Base-by-base conservation (phyloP, 2,329 filamentous ascomycete species). In the Penicillium sp. region DNA sequence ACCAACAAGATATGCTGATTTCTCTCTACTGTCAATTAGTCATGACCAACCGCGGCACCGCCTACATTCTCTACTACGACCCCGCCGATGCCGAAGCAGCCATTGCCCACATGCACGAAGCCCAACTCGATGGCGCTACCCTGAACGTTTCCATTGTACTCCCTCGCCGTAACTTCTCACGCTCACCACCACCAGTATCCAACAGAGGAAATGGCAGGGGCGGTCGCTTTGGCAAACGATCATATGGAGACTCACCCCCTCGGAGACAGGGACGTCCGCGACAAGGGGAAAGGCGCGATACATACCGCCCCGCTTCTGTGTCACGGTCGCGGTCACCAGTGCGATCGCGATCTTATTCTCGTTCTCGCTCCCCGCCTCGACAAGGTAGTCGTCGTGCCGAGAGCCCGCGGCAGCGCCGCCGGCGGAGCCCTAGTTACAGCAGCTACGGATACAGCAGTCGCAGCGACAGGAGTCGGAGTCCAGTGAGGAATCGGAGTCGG, bases 61-160 rank as follows among this genome's bases (percentile, higher is more conserved):
- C 94, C 35, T 98, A 97, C 75, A 92, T 98, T 63, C 83, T 96
- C 43, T 99, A 90, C 77, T 82, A 87, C 55, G 83, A 89, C 65
- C 86, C 92, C 64, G 82, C 85, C 52, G 90, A 94, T 64, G 94
- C 95, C 25, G 92, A 97, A 77, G 83, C 87, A 14, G 95, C 95
- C 31, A 96, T 97, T 68, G 87, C 93, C 17, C 91, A 96, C 74
- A 98, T 99, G 95, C 95, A 99, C 76, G 95, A 99, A 79, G 92
- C 91, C n/a, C 91, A 96, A 72, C 80, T 96, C 31, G 93, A 97
- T 75, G 92, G 92, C 54, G 86, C 88, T 22, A 83, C 87, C 41
- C 88, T 97, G 71, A 90, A 89, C 70, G 93, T 97, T 51, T 95
- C 91, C 47, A 95, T 97, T 66, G 91, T 96, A 28, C 82, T 96